Base-by-base conservation (phyloP, 1,139 yeast species). In the Eremothecium coryli region DNA sequence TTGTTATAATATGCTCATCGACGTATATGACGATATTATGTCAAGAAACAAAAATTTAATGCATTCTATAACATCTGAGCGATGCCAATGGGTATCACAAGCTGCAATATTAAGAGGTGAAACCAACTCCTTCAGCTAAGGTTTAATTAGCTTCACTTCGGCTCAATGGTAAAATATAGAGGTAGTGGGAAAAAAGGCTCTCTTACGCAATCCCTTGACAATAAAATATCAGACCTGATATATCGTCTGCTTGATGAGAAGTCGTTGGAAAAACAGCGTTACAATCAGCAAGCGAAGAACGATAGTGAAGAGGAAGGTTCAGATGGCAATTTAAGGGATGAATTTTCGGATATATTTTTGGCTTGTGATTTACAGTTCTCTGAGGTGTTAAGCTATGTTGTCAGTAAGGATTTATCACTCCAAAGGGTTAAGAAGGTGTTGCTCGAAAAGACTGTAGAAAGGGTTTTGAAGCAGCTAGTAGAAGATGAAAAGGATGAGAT, bases 381-480 rank as follows among this genome's bases (percentile, higher is more conserved):
- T 3, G 82, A 78, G 37, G 68, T 76, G 1, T 47, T 75, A 11
- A 62, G 67, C 4, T 79, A 68, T 47, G 70, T 73, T 12, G 77
- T 74, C 42, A 51, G 63, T 21, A 75, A 76, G 37, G 93, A 84
- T 45, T 61, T 73, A 26, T 70, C 76, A 24, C 61, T 85, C 48
- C 71, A 75, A 39, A 62, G 96, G 42, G 73, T 75, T 52, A 86
- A 86, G 54, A 72, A 71, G 45, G 60, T 60, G 4, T 50, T 64
- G 3, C 58, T 82, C 33, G 80, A 75, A 44, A 76, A 73, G 46
- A 64, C 77, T 9, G 66, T 80, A 7, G 76, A 71, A 18, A 66
- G 65, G 16, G 78, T 75, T 0, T 56, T 77, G 38, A 61, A 63
- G 18, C 56, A 57, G 25, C 50, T 70, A 14, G 46, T 56, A n/a